Base-by-base conservation (phyloP, 2,329 filamentous ascomycete species). In the Elsinoe arachidis region DNA sequence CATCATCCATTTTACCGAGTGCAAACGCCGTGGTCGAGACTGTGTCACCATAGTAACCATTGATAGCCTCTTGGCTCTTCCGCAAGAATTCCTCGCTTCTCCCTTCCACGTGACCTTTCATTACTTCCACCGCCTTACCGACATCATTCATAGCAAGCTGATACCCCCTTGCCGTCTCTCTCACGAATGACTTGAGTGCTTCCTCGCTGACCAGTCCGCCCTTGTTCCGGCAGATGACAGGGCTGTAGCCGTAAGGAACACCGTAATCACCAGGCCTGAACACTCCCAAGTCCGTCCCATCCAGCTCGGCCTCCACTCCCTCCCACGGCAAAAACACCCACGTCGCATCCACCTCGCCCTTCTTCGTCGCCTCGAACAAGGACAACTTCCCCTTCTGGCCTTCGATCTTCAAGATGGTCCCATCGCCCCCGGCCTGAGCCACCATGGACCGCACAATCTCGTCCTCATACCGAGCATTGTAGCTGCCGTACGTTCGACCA, bases 61-160 rank as follows among this genome's bases (percentile, higher is more conserved):
- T 69, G 61, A 68, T 65, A 23, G 58, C 58, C 46, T 59, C 39
- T 58, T 69, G 67, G 53, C 67, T 68, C 49, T 57, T 60, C 14
- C 41, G 44, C 49, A 69, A 59, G 56, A 69, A 68, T 53, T 61
- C 61, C 33, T 62, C 62, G 64, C 76, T 80, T 67, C 78, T 83
- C 67, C 78, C 79, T 61, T 82, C 79, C 55, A 92, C 78, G 30
- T 88, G 86, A 39, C 80, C 79, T 71, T 91, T 90, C 61, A 99
- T 73, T 39, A 87, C 81, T 58, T 81, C 79, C 33, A 99, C 74
- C 66, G 88, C 86, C 74, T 96, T 87, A 69, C 96, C 89, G 2
- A 92, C 96, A 33, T 95, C 82, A 56, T 81, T 77, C 60, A 96
- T 92, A 19, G 90, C 87, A 73, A 61, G 58, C 46, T 63, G 60